Percentiles rank a stretch among this genome's conserved stretches.
phyloP scores from a whole-genome alignment of 2,329 filamentous ascomycete genomes.

The Chaetomium globosum region DNA sequence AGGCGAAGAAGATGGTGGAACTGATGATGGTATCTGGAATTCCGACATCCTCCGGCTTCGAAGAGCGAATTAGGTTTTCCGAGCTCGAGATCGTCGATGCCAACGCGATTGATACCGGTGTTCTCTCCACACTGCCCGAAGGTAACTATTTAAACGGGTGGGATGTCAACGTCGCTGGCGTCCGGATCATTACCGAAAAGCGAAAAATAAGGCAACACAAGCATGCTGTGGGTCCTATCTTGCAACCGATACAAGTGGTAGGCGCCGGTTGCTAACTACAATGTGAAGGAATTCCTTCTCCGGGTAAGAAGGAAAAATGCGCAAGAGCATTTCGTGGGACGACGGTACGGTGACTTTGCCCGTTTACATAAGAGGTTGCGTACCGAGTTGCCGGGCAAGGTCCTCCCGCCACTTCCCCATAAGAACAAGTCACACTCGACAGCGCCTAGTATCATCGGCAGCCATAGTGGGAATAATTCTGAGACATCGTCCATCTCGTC shows the following conservation, averaged over 20 bases:
- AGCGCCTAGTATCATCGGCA: constrained; percentile 58
- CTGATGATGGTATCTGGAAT: constrained; percentile 99
- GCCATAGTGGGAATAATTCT: constrained; percentile 65
- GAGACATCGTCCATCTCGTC: constrained; percentile 82
- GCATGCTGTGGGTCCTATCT: constrained; percentile 69
- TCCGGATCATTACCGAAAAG: constrained; percentile 78
- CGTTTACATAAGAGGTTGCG: constrained; percentile 77
- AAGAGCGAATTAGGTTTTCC: constrained; percentile 93
- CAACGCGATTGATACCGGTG: constrained; percentile 85
- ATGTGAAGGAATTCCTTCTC: constrained; percentile 77
- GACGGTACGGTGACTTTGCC: constrained; percentile 86
- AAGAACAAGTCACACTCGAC: constrained; percentile 86
- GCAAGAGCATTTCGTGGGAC: constrained; percentile 75
- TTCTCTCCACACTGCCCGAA: constrained; percentile 84
- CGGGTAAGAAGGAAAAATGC: constrained; percentile 78
- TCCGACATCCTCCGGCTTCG: constrained; percentile 92
- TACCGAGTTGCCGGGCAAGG: constrained; percentile 85
- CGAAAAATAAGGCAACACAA: constrained; percentile 87
- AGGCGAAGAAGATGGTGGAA: constrained; percentile 94
- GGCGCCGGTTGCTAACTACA: constrained; percentile 26
- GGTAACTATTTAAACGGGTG: constrained; percentile 92
- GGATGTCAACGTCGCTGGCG: constrained; percentile 94
- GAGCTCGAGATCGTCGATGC: constrained; percentile 96
- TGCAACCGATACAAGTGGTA: neutral
- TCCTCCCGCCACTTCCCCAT: constrained; percentile 80